These are phyloP conservation scores for Myriangium duriaei DNA, from an alignment of 2,329 filamentous ascomycete genomes.

Conservation along the genomic window DNA sequence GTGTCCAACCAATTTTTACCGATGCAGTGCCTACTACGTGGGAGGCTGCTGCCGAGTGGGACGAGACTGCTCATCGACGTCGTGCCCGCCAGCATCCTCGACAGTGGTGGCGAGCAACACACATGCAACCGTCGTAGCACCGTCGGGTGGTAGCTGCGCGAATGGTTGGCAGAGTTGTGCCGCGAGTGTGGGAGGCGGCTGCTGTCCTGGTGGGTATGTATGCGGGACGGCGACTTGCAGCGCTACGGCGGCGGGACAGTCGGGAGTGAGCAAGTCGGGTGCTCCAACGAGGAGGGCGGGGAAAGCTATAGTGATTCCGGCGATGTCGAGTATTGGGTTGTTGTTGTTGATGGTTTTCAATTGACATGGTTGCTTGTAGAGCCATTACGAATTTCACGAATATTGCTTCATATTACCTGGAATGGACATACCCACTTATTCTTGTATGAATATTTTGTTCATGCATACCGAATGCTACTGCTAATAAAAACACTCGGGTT, in stretches of 20 bases:
- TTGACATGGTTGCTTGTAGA: slow-evolving; percentile 25
- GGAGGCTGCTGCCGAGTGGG: slow-evolving; percentile 85
- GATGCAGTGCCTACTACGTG: slow-evolving; percentile 66
- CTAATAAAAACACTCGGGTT: no score
- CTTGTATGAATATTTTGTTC: no score
- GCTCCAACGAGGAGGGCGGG: slow-evolving; percentile 20
- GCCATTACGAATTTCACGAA: slow-evolving; percentile 6
- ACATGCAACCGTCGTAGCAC: slow-evolving; percentile 60
- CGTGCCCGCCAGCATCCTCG: slow-evolving; percentile 52
- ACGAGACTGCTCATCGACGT: slow-evolving; percentile 68
- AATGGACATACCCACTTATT: no score
- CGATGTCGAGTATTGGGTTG: slow-evolving; percentile 27
- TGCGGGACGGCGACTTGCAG: slow-evolving; percentile 64
- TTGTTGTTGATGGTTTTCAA: slow-evolving; percentile 23
- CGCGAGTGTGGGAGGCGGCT: slow-evolving; percentile 57
- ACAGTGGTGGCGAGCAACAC: slow-evolving; percentile 53
- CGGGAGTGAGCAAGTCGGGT: slow-evolving; percentile 37
- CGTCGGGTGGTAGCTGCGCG: slow-evolving; percentile 51
- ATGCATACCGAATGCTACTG: no score
- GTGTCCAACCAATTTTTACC: slow-evolving; percentile 87
- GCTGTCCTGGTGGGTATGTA: slow-evolving; percentile 65
- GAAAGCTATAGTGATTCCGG: slow-evolving; percentile 19
- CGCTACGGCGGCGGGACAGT: slow-evolving; percentile 41
- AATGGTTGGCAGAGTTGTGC: slow-evolving; percentile 66
- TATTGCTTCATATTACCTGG: no score